Conservation (phyloP, 345 rosid species). For the Salix brachista region DNA sequence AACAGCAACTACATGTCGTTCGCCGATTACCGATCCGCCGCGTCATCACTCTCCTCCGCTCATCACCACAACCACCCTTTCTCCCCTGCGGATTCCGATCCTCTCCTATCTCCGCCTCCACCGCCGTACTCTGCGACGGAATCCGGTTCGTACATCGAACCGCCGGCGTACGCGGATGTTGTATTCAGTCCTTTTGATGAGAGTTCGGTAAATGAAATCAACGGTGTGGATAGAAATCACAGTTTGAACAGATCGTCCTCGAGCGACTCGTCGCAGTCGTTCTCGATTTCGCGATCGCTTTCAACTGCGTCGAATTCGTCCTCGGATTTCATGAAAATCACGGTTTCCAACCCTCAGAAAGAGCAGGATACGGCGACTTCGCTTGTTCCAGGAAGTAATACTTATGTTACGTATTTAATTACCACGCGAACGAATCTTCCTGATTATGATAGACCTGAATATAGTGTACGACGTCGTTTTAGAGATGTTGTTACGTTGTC, state of each 20-base stretch:
- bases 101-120: constrained; percentile 48
- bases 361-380: constrained; percentile 76
- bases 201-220: constrained; percentile 44
- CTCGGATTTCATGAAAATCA: constrained; percentile 62
- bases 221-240: constrained; percentile 44
- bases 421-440: constrained; percentile 79
- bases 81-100: constrained; percentile 69
- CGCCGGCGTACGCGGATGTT: constrained; percentile 84
- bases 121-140: constrained; percentile 17
- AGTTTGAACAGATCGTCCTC: constrained; percentile 19
- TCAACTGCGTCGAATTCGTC: constrained; percentile 26
- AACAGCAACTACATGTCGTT: constrained; percentile 19
- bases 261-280: constrained; percentile 31
- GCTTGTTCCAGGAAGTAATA: constrained; percentile 70
- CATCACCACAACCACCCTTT: constrained; percentile 32
- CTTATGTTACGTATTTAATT: constrained; percentile 66
- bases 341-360: constrained; percentile 82
- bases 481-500: constrained; percentile 75
- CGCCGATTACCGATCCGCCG: constrained; percentile 57
- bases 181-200: constrained; percentile 80
- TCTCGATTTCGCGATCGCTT: constrained; percentile 59
- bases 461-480: constrained; percentile 75
- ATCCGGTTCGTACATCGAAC: constrained; percentile 63
- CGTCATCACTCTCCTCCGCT: constrained; percentile 48
- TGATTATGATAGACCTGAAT: constrained; percentile 60